phyloP scores from a whole-genome alignment of 768 basidiomycete genomes.

The Flagelloscypha sp. region DNA sequence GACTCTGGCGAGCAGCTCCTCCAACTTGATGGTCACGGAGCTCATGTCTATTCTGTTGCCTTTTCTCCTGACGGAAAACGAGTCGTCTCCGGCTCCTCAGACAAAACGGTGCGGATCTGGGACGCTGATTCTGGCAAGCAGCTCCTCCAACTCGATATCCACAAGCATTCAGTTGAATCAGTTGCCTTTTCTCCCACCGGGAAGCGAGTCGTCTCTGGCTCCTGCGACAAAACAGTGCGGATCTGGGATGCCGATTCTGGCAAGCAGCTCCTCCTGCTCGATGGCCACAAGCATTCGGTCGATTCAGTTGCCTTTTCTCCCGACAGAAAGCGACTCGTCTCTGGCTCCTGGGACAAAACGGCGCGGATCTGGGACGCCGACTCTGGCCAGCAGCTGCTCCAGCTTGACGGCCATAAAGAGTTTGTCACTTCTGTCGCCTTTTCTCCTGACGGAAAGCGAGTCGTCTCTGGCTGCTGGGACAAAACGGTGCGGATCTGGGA shows the following conservation, averaged over 20 bases:
- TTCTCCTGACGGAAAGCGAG: slow-evolving; percentile 32
- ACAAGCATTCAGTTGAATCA: slow-evolving; percentile 1
- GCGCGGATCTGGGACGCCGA: slow-evolving; percentile 9
- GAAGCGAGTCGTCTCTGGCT: slow-evolving; percentile 12
- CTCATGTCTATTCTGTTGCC: slow-evolving; percentile 2
- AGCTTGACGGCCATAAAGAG: slow-evolving; percentile 23
- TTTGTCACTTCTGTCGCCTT: slow-evolving; percentile 23
- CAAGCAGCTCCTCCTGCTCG: neutral
- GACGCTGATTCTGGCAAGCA: slow-evolving; percentile 23
- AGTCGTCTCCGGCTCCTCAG: slow-evolving; percentile 8
- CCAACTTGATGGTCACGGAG: neutral
- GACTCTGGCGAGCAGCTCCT: slow-evolving; percentile 1
- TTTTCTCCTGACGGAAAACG: slow-evolving; percentile 10
- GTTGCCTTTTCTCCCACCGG: slow-evolving; percentile 16
- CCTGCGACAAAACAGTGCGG: slow-evolving; percentile 10
- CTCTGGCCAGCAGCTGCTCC: slow-evolving; percentile 23
- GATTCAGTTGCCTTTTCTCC: slow-evolving; percentile 6
- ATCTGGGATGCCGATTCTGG: slow-evolving; percentile 14
- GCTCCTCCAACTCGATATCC: slow-evolving; percentile 53
- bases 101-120: slow-evolving; percentile 9
- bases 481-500: slow-evolving; percentile 13
- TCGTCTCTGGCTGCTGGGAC: slow-evolving; percentile 16
- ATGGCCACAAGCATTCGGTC: slow-evolving; percentile 5
- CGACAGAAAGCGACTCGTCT: slow-evolving; percentile 28
- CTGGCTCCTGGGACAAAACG: slow-evolving; percentile 27